Base-by-base conservation (phyloP, 805 yeast species). In the Tetrapisispora pingtungensis region DNA sequence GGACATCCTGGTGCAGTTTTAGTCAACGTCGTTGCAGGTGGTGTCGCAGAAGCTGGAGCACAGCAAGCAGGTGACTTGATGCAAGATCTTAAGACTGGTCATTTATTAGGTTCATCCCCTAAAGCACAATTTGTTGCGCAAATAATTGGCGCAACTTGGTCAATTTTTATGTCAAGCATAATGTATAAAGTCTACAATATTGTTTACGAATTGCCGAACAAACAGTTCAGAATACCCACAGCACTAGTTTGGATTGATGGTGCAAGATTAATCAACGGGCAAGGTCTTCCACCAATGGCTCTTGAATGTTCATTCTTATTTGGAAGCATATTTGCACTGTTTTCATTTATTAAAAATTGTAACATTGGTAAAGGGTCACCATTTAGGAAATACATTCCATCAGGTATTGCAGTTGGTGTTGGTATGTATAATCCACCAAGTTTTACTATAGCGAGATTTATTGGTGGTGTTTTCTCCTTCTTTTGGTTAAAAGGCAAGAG, bases 41-140 rank as follows among this genome's bases (percentile, higher is more conserved):
- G 96, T 13, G 80, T 90, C 35, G 94, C 97, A 1, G 98, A 90
- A 66, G 97, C 97, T 0, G 97, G 97, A 8, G 96, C 98, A 2
- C 97, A 93, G 66, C 98, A 90, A 65, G 97, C 97, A 2, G 97
- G 98, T 27, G 98, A 90, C 65, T 70, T 90, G 58, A 85, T 93
- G 95, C 98, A 90, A 67, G 97, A 93, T 65, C 70, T 90, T 53
- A 93, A 93, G 61, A 89, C 98, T 0, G 97, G 97, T 0, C 90
- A 85, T 63, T 64, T 90, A 43, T 57, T 90, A 2, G 95, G 95
- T 14, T 97, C 97, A 0, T 84, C 95, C 0, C 96, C 96, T 15
- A 75, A 73, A 49, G 95, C 95, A 3, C 98, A 93, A 64, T 89
- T 93, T 54, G 59, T 78, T 18, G 97, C 97, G 0, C 97, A 93